Conservation (phyloP, 805 yeast species). For the Candida vaughaniae region DNA sequence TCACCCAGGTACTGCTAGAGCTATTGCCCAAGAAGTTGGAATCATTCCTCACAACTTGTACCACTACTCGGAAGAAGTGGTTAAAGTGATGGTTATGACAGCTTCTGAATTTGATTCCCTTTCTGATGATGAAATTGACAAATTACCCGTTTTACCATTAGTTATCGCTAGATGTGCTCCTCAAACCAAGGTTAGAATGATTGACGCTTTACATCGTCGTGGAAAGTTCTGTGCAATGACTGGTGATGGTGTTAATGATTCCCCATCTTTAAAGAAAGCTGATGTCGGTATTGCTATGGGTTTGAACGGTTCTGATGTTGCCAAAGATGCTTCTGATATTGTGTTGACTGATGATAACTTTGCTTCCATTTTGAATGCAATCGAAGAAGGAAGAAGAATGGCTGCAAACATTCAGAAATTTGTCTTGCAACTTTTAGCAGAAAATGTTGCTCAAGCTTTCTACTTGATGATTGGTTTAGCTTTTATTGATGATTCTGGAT, state of each 20-base stretch:
- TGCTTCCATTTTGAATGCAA: conserved; percentile 74
- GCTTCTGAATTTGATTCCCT: conserved; percentile 36
- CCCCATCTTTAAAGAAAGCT: conserved; percentile 72
- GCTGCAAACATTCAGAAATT: conserved; percentile 75
- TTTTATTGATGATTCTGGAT: conserved; percentile 31
- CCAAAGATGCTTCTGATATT: conserved; percentile 80
- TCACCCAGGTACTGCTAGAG: conserved; percentile 74
- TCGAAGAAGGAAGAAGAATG: conserved; percentile 82
- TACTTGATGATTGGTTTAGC: conserved; percentile 50
- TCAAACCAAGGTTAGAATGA: conserved; percentile 42
- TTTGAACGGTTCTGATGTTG: conserved; percentile 73
- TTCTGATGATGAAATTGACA: conserved; percentile 31
- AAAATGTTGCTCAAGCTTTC: conserved; percentile 70
- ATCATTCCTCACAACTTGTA: conserved; percentile 55
- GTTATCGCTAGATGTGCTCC: conserved; percentile 44
- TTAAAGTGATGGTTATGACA: conserved; percentile 36
- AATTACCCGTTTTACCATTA: conserved; percentile 37
- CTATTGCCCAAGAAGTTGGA: conserved; percentile 81
- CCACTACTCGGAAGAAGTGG: conserved; percentile 34
- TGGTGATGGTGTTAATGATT: conserved; percentile 77
- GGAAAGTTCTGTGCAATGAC: conserved; percentile 40
- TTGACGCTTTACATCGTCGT: conserved; percentile 40
- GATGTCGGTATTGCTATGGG: conserved; percentile 89
- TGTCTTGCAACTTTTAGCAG: conserved; percentile 69
- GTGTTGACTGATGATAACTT: conserved; percentile 71